Base-by-base conservation (phyloP, 768 basidiomycete genomes). In the Pulveroboletus sp. region DNA sequence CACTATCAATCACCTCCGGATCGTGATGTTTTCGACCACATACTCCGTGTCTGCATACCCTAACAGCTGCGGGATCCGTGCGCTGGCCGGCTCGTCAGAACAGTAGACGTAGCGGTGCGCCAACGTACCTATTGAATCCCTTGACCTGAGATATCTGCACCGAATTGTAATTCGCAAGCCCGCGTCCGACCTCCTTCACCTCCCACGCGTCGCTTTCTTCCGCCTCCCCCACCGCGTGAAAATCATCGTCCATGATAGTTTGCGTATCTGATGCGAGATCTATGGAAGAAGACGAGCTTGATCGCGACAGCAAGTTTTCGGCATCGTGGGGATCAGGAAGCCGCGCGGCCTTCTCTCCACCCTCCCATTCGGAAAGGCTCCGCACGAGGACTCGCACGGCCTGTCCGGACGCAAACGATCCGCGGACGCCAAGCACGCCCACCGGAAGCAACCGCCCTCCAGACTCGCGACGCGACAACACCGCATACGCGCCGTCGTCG, bases 41-140 rank as follows among this genome's bases (percentile, higher is more conserved):
- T 98, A 89, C 66, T 98, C 96, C 23, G 91, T 89, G 63, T 99
- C 96, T 13, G 89, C 89, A 67, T 99, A 98, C 3, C 93, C 95
- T 41, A 99, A 68, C 6, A 93, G 60, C 51, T 83, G 80, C 9
- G 85, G 73, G 32, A 99, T 82, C 44, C 88, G 78, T 2, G 90
- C 85, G 57, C 95, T 98, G 63, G 6, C 40, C 1, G 49, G 27
- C 57, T 51, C 56, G 50, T 49, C 49, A 45, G 38, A 38, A 16
- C 29, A 14, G 34, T 10, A 9, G n/a, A 4, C 22, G n/a, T 35
- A 5, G 8, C 9, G 31, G 23, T 12, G 47, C 39, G 10, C 11
- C 4, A n/a, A 68, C 79, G 24, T 58, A 93, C 94, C 94, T 97
- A 68, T 93, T 90, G 58, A 91, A 62, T 0, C 96, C 93, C 63